These are phyloP conservation scores for Thermomucor indicae-seudaticae DNA, from an alignment of 371 early-diverging fungal genomes.

Conservation along the genomic window DNA sequence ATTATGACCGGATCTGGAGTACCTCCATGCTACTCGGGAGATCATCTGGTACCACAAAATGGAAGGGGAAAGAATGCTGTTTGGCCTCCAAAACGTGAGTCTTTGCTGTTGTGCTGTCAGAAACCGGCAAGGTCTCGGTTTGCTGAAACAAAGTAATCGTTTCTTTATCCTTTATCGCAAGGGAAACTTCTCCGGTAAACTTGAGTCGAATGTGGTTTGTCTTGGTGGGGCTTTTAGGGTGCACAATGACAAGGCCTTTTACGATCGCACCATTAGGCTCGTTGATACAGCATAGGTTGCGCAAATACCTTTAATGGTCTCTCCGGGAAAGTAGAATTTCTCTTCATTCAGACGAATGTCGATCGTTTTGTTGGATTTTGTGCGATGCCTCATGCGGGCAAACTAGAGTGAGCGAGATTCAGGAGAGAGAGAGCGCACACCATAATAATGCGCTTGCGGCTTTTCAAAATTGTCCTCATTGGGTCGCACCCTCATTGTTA, in stretches of 20 bases:
- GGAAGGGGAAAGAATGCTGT: constrained; percentile 35
- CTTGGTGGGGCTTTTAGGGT: constrained; percentile 37
- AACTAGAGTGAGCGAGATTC: neutral
- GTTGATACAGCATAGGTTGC: neutral
- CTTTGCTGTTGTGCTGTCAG: constrained; percentile 11
- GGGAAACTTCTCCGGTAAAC: constrained; percentile 31
- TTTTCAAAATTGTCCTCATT: no score
- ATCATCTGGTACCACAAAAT: constrained; percentile 35
- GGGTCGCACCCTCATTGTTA: no score
- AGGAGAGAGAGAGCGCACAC: neutral
- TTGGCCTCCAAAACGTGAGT: constrained; percentile 26
- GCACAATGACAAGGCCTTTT: constrained; percentile 33
- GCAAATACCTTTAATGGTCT: constrained; percentile 37
- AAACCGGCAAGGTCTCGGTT: constrained; percentile 16
- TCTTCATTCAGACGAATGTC: constrained; percentile 41
- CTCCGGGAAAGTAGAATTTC: constrained; percentile 48
- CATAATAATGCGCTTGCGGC: no score
- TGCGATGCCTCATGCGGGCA: constrained; percentile 11
- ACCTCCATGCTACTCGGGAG: constrained; percentile 50
- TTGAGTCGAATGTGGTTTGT: constrained; percentile 36
- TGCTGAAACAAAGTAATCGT: constrained; percentile 31
- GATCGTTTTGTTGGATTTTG: constrained; percentile 24
- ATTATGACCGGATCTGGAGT: neutral
- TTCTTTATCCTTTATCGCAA: constrained; percentile 38
- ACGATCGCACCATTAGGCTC: neutral